Base-by-base conservation (phyloP, 2,329 filamentous ascomycete genomes). In the Sporothrix dimorphospora region DNA sequence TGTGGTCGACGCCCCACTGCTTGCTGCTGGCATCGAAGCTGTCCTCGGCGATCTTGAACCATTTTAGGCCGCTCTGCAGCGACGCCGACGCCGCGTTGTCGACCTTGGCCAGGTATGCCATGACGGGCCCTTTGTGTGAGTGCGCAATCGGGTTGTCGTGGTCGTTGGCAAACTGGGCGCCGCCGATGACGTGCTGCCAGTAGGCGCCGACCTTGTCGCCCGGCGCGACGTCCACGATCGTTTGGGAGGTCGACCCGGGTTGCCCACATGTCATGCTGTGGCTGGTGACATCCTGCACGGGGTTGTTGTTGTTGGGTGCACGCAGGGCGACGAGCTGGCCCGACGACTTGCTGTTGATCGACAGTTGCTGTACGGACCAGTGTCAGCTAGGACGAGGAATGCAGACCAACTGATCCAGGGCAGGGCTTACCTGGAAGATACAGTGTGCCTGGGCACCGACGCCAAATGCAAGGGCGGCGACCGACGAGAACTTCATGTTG, bases 31-130 rank as follows among this genome's bases (percentile, higher is more conserved):
- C 77, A 76, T 85, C 80, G 75, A 84, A 83, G 6, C 82, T 83
- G 74, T 87, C 84, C 73, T 85, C 82, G 78, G 82, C 85, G 76
- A 88, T 82, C 81, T 88, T 88, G 81, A 88, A 87, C 86, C 85
- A 88, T 71, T 81, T 79, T 21, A 83, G 80, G 4, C 83, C 82
- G 3, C 75, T 79, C 75, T 81, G 79, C 30, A 34, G 30, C 72
- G 78, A 78, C 9, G 84, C 81, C 1, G 81, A 81, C 7, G 83
- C 82, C 6, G 86, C 85, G 74, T 86, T 83, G 76, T 83, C 80
- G 3, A 88, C 86, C 78, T 86, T 86, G 61, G 85, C 83, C 30
- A 88, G 81, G 79, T 87, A 88, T 1, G 84, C 83, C 65, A 85
- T 83, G 53, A 88, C 80, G 1, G 87, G 86, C 0, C 86, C 86